phyloP scores from a whole-genome alignment of 495 filamentous ascomycete genomes.

The Clohesyomyces aquaticus region DNA sequence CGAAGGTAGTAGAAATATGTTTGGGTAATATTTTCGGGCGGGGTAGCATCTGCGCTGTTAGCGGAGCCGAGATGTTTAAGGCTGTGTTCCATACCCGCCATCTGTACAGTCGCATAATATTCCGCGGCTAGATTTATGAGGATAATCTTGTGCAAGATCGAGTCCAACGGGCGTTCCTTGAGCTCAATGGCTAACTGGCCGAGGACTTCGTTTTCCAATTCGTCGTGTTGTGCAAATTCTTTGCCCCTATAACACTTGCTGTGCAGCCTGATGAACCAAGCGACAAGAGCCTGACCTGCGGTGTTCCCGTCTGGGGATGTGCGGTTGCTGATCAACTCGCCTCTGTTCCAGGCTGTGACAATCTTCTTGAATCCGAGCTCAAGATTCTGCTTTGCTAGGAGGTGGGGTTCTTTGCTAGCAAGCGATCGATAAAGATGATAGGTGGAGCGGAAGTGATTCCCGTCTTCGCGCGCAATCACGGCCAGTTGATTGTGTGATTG shows the following conservation, averaged over 20 bases:
- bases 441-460: slow-evolving; percentile 76
- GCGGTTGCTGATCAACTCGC: slow-evolving; percentile 57
- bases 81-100: slow-evolving; percentile 56
- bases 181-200: slow-evolving; percentile 73
- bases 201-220: slow-evolving; percentile 84
- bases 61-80: slow-evolving; percentile 33
- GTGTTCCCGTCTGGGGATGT: slow-evolving; percentile 54
- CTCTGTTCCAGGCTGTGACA: slow-evolving; percentile 61
- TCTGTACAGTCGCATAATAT: slow-evolving; percentile 64
- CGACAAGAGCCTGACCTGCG: slow-evolving; percentile 60
- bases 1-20: slow-evolving; percentile 74
- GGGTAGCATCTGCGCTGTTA: slow-evolving; percentile 39
- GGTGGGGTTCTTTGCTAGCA: slow-evolving; percentile 71
- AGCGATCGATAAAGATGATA: slow-evolving; percentile 89
- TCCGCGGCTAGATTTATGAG: slow-evolving; percentile 86
- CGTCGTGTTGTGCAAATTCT: slow-evolving; percentile 72
- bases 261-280: slow-evolving; percentile 88
- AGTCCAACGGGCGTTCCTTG: slow-evolving; percentile 68
- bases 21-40: slow-evolving; percentile 47
- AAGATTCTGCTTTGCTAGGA: slow-evolving; percentile 72
- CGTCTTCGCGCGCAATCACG: slow-evolving; percentile 75
- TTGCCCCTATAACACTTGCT: slow-evolving; percentile 77
- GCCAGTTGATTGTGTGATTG: slow-evolving; percentile 86
- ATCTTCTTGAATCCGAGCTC: slow-evolving; percentile 80
- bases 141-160: slow-evolving; percentile 74